Conservation (phyloP, 768 basidiomycete species). For the Tylopilus subfusipes region DNA sequence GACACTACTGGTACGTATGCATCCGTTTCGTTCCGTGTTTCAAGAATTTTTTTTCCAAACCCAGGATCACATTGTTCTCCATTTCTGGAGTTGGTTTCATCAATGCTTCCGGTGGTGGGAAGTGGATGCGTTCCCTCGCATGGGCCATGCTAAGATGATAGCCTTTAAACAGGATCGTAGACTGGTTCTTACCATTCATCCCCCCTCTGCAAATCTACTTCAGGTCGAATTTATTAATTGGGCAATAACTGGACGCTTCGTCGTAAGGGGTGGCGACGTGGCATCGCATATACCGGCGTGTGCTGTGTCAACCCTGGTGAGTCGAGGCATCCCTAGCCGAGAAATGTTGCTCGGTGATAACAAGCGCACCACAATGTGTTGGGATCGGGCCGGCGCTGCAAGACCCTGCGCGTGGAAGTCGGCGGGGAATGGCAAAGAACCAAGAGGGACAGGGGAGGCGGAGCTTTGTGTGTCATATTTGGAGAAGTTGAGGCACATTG, state of each 20-base stretch:
- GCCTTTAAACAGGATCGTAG: not conserved
- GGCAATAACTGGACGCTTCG: not conserved
- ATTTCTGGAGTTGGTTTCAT: not conserved
- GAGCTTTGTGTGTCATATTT: not conserved
- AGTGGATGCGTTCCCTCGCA: not conserved
- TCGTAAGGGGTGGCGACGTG: not conserved
- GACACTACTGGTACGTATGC: no score
- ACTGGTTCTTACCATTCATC: not conserved
- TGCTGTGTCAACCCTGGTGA: not conserved
- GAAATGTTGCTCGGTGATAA: not conserved
- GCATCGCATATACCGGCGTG: not conserved
- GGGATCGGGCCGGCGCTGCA: not conserved
- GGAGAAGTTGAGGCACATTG: not conserved
- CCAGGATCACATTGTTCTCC: not conserved
- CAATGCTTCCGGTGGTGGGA: not conserved
- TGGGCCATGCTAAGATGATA: no score
- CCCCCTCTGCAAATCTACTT: not conserved
- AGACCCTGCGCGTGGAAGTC: constrained; percentile 6
- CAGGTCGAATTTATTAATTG: not conserved
- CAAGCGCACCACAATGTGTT: not conserved
- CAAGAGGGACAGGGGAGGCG: not conserved
- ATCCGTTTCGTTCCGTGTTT: not conserved
- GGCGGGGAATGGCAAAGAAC: not conserved
- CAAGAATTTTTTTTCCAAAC: not conserved
- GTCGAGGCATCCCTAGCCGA: not conserved